phyloP scores from a whole-genome alignment of 164 flowering plant species.

The Amborella trichopoda region DNA sequence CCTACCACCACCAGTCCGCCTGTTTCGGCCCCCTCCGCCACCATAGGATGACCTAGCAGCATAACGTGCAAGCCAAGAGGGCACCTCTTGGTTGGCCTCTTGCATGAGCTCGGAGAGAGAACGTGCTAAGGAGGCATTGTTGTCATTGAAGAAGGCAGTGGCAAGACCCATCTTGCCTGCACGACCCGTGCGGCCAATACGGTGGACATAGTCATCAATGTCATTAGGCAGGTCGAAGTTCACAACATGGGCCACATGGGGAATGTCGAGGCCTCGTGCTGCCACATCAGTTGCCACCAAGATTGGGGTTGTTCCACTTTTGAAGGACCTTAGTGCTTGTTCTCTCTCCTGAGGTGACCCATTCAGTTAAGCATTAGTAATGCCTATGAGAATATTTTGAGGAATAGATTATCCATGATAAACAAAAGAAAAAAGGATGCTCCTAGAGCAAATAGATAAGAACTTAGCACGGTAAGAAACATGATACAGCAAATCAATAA shows the following conservation, averaged over 20 bases:
- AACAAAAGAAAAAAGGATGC: too few relatives aligned
- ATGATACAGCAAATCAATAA: too few relatives aligned
- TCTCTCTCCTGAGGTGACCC: constrained; percentile 85
- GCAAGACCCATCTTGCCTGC: constrained; percentile 61
- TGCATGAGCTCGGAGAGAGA: constrained; percentile 55
- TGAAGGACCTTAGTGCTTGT: constrained; percentile 53
- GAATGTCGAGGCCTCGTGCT: constrained; percentile 77
- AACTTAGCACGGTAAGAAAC: too few relatives aligned
- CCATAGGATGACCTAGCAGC: constrained; percentile 41
- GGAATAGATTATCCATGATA: too few relatives aligned
- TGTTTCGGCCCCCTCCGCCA: constrained; percentile 31
- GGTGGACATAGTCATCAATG: constrained; percentile 70
- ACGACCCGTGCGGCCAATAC: constrained; percentile 65
- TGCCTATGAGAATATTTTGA: too few relatives aligned
- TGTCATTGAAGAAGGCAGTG: constrained; percentile 71
- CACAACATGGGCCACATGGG: constrained; percentile 69
- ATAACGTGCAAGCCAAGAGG: constrained; percentile 53
- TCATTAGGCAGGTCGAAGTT: constrained; percentile 79
- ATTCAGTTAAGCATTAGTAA: too few relatives aligned
- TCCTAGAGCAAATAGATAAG: too few relatives aligned
- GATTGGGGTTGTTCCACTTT: constrained; percentile 58
- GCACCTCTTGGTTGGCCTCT: constrained; percentile 69
- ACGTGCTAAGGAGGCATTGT: constrained; percentile 41
- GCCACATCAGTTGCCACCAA: constrained; percentile 78
- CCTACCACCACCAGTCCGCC: constrained; percentile 49